Evolutionary conservation across 805 yeast species (phyloP).

Genomic region (Saccharomycodes ludwigii): DNA sequence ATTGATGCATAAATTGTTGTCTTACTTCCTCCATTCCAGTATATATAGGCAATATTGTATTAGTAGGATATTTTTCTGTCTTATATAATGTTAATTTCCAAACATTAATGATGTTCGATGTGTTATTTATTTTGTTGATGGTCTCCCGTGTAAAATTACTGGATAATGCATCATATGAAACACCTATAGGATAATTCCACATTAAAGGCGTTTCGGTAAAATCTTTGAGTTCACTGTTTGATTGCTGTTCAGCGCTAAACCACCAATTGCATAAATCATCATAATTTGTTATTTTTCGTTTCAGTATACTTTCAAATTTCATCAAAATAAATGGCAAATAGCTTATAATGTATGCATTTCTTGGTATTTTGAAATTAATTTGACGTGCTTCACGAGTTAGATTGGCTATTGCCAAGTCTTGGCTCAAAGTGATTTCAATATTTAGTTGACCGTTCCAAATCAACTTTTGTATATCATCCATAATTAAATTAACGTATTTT

Average conservation of each 20-base stretch:
- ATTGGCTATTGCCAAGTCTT: constrained; percentile 10
- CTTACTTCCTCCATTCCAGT: constrained; percentile 22
- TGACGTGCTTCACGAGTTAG: constrained; percentile 9
- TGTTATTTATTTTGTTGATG: not conserved
- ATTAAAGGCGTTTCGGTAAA: constrained; percentile 45
- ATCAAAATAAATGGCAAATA: constrained; percentile 25
- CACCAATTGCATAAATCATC: constrained; percentile 38
- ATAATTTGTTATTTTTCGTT: constrained; percentile 16
- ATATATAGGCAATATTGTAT: constrained; percentile 29
- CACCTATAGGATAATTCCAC: constrained; percentile 73
- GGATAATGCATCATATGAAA: constrained; percentile 47
- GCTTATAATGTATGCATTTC: constrained; percentile 44
- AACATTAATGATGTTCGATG: constrained; percentile 13
- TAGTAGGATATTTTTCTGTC: constrained; percentile 30
- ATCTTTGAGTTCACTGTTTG: constrained; percentile 31
- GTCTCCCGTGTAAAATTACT: too few relatives aligned
- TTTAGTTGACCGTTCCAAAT: constrained; percentile 48
- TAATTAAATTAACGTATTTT: too few relatives aligned
- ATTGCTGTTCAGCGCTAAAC: too few relatives aligned
- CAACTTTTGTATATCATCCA: constrained; percentile 24
- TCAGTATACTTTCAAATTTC: constrained; percentile 27
- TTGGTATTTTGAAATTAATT: constrained; percentile 18
- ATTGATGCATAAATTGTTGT: constrained; percentile 58
- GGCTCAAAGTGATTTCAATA: constrained; percentile 25
- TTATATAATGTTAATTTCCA: constrained; percentile 39